phyloP scores from a whole-genome alignment of 106 monocot species.

The Acanthochlamys bracteata region DNA sequence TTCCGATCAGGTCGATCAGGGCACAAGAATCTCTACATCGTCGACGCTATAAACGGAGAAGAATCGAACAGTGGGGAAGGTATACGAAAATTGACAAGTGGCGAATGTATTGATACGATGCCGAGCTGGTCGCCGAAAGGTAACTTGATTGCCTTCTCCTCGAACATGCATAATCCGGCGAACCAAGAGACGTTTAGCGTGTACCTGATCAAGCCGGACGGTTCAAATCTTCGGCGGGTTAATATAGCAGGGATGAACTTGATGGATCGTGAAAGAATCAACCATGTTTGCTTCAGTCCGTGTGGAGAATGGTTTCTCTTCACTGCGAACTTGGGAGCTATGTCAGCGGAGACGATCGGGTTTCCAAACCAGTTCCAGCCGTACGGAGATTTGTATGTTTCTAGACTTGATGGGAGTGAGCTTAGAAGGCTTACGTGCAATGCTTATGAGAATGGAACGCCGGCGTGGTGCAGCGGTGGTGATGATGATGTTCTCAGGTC shows the following conservation, averaged over 20 bases:
- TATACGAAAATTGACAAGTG: conserved; percentile 53
- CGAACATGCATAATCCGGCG: conserved; percentile 61
- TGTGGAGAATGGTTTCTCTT: conserved; percentile 41
- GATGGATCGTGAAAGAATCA: conserved; percentile 58
- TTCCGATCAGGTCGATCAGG: conserved; percentile 86
- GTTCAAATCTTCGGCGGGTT: conserved; percentile 36
- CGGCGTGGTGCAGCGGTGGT: conserved; percentile 39
- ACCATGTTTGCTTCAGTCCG: conserved; percentile 82
- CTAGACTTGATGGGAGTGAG: conserved; percentile 47
- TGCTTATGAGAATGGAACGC: conserved; percentile 78
- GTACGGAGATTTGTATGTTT: conserved; percentile 66
- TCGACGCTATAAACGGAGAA: conserved; percentile 59
- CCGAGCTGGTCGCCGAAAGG: conserved; percentile 87
- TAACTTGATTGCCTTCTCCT: conserved; percentile 78
- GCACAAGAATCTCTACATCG: conserved; percentile 71
- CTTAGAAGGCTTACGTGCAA: conserved; percentile 63
- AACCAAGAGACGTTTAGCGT: conserved; percentile 34
- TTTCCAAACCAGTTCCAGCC: conserved; percentile 82
- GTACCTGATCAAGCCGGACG: conserved; percentile 62
- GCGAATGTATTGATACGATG: conserved; percentile 91
- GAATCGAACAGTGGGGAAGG: conserved; percentile 25
- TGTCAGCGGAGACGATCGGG: conserved; percentile 56
- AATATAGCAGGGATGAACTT: conserved; percentile 39
- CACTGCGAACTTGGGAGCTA: conserved; percentile 47
- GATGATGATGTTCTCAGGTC: conserved; percentile 14